Base-by-base conservation (phyloP, 305 asterid species). In the Fraxinus velutina region DNA sequence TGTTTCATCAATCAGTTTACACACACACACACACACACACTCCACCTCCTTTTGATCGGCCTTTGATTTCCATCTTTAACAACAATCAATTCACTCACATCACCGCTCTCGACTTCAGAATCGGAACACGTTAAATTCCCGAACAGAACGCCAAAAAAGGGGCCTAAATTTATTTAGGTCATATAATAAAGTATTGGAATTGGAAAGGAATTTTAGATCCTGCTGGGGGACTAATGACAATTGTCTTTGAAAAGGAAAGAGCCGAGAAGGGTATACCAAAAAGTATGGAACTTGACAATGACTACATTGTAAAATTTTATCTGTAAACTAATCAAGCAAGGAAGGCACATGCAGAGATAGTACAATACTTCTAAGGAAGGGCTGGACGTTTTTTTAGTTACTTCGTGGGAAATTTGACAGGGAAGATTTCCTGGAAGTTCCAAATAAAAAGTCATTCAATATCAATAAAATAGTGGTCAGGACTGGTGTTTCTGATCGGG, bases 231-330 rank as follows among this genome's bases (percentile, higher is more conserved):
- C 73, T 84, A 92, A 66, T 74, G 92, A 84, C 96, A 94, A 39
- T 77, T 86, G 80, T 89, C 92, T 79, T 88, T 86, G 94, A 88
- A 89, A 52, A 93, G 78, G 39, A 90, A 47, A 50, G 92, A 88
- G 82, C 81, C 93, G 73, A 95, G 91, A 39, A 97, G 98, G 19
- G 98, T 90, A 89, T 90, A 97, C 82, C 97, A 93, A 82, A 78
- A 91, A 13, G 90, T 82, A 76, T 86, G 99, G 91, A 92, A 93
- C 83, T 93, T 89, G 91, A 91, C 37, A 70, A 83, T 66, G 66
- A 94, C 89, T 0, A 90, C 82, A 64, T 92, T 80, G 34, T 91
- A 84, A 22, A 90, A 85, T 37, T 90, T 87, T 75, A 86, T 44
- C 78, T 90, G 66, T 76, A 91, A 60, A 17, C 93, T 89, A 81